Conservation (phyloP, 768 basidiomycete species). For the Amanita molliuscula region DNA sequence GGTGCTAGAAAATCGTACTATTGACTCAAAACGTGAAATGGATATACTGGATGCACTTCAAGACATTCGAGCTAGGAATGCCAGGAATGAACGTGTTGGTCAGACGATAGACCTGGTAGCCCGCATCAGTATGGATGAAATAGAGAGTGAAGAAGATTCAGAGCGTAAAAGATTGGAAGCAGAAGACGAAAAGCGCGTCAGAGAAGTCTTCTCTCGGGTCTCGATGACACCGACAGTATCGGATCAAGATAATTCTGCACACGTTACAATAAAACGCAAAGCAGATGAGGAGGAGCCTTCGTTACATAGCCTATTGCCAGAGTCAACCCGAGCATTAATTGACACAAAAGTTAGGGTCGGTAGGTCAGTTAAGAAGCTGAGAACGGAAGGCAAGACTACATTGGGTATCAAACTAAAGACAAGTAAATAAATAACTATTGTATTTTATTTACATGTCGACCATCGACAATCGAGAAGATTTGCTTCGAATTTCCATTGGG, state of each 20-base stretch:
- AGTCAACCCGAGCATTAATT: constrained; percentile 51
- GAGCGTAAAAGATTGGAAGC: constrained; percentile 66
- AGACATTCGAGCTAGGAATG: constrained; percentile 80
- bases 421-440: constrained; percentile 9
- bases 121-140: constrained; percentile 52
- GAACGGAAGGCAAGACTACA: constrained; percentile 46
- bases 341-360: constrained; percentile 32
- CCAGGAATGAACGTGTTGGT: constrained; percentile 80
- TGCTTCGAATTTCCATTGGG: constrained; percentile 50
- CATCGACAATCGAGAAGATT: constrained; percentile 33
- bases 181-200: constrained; percentile 87
- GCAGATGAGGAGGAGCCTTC: constrained; percentile 73
- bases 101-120: constrained; percentile 61
- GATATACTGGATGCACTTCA: constrained; percentile 94
- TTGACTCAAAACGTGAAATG: constrained; percentile 95
- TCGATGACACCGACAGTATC: constrained; percentile 23
- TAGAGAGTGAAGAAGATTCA: constrained; percentile 70
- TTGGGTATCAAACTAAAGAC: constrained; percentile 64
- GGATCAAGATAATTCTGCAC: constrained; percentile 10
- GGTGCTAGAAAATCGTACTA: constrained; percentile 83
- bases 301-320: constrained; percentile 57
- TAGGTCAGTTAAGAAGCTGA: constrained; percentile 46
- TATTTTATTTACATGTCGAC: neutral
- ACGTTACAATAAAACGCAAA: constrained; percentile 79
- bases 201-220: constrained; percentile 78